These are phyloP conservation scores for Metschnikowia borealis DNA, from an alignment of 805 yeast species.

Conservation along the genomic window DNA sequence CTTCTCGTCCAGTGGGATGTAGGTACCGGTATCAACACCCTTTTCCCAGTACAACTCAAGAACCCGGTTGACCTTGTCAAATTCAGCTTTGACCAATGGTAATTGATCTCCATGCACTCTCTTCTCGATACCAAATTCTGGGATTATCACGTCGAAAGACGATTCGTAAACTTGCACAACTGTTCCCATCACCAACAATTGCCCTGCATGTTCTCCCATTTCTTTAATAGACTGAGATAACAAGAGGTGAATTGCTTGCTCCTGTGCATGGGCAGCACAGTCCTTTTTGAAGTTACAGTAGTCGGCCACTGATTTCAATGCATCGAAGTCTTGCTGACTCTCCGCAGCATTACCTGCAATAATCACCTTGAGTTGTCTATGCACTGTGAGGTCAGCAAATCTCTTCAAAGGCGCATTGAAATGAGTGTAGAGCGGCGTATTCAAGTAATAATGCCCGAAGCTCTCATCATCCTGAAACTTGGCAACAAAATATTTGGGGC, in stretches of 20 bases:
- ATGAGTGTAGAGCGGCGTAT: constrained; percentile 84
- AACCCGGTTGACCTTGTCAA: constrained; percentile 60
- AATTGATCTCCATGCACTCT: constrained; percentile 97
- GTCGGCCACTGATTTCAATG: constrained; percentile 78
- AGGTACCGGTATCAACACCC: constrained; percentile 89
- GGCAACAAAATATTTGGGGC: constrained; percentile 85
- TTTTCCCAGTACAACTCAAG: constrained; percentile 90
- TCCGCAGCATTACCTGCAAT: constrained; percentile 42
- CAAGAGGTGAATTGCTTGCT: constrained; percentile 85
- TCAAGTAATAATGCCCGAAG: constrained; percentile 75
- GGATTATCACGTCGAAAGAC: constrained; percentile 87
- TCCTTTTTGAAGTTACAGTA: constrained; percentile 95
- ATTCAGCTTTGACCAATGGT: constrained; percentile 89
- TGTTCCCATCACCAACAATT: constrained; percentile 76
- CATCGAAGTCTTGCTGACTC: constrained; percentile 46
- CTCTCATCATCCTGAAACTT: constrained; percentile 80
- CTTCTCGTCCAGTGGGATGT: constrained; percentile 84
- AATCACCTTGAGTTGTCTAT: constrained; percentile 78
- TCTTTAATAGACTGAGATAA: constrained; percentile 80
- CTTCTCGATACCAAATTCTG: constrained; percentile 92
- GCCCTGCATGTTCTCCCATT: constrained; percentile 70
- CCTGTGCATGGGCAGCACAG: constrained; percentile 89
- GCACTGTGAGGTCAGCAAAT: constrained; percentile 89
- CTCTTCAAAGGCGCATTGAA: constrained; percentile 90
- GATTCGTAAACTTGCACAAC: constrained; percentile 93